Percentiles rank a stretch among this genome's conserved stretches.
Evolutionary conservation across 2,329 filamentous ascomycete genomes (phyloP).

Genomic region (Alternaria postmessia): DNA sequence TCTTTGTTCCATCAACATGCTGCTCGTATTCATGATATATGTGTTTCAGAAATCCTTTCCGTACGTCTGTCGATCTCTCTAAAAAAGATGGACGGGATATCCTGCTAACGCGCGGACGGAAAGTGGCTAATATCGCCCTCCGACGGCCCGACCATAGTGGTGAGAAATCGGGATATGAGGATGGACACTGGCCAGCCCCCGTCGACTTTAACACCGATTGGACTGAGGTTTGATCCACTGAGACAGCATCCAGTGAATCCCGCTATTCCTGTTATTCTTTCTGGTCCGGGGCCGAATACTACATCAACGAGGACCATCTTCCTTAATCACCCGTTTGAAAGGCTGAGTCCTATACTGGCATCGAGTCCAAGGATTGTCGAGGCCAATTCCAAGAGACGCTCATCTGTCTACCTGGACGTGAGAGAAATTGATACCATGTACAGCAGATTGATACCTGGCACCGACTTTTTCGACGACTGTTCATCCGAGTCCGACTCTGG

Average conservation of each 20-base stretch:
- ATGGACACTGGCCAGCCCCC: slow-evolving; percentile 13
- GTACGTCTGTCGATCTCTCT: neutral
- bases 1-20: slow-evolving; percentile 21
- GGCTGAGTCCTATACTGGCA: slow-evolving; percentile 39
- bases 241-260: slow-evolving; percentile 22
- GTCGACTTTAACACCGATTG: neutral
- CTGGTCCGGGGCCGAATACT: slow-evolving; percentile 19
- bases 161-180: neutral
- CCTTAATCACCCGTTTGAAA: slow-evolving; percentile 34
- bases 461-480: slow-evolving; percentile 41
- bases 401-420: slow-evolving; percentile 35
- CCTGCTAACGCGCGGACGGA: neutral
- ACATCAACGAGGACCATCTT: slow-evolving; percentile 30
- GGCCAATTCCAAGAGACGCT: slow-evolving; percentile 26
- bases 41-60: slow-evolving; percentile 20
- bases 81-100: slow-evolving; percentile 5
- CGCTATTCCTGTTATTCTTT: neutral
- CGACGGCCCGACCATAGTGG: neutral
- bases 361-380: slow-evolving; percentile 41
- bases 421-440: slow-evolving; percentile 35
- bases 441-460: slow-evolving; percentile 24
- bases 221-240: slow-evolving; percentile 11
- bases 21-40: slow-evolving; percentile 6
- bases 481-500: slow-evolving; percentile 37
- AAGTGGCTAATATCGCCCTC: neutral